Base-by-base conservation (phyloP, 2,329 filamentous ascomycete genomes). In the Colletotrichum sansevieriae region DNA sequence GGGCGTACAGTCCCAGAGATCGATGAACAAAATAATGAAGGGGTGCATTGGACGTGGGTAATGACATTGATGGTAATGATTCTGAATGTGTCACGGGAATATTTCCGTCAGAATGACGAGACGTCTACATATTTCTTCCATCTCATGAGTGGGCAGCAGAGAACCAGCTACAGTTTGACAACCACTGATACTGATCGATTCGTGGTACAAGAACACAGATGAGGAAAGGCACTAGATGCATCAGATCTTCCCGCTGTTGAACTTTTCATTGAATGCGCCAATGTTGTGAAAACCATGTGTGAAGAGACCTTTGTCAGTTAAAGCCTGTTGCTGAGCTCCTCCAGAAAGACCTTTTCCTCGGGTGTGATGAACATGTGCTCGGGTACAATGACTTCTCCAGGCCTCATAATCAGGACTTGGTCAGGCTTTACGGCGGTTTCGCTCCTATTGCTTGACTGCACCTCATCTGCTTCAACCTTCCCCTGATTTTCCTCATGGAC, bases 331-430 rank as follows among this genome's bases (percentile, higher is more conserved):
- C 77, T 75, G 68, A 82, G 73, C 20, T 75, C 75, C 70, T 82
- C 79, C 37, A 82, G 63, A 11, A 79, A 60, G 57, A 78, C 74
- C 20, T 75, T 63, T 72, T 82, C 80, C 20, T 82, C 79, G 15
- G 78, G 79, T 62, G 76, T 79, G 20, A 82, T 74, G 47, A 74
- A 79, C 69, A 82, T 71, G 63, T 78, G 73, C 7, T 76, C 72
- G 1, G 80, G 80, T 9, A 82, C 65, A 9, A 79, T 67, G 2
- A 82, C 72, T 22, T 73, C 71, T 2, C 80, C 80, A 0, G 75
- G 73, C 46, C 74, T 76, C 55, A 82, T 78, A 1, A 82, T 78
- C 33, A 82, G 74, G 47, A 80, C 75, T 4, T 65, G 59, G 3
- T 70, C 60, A 8, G 73, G 71, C 68, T 18, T 63, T 9, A 33